Percentiles rank a stretch among this genome's conserved stretches.
Conservation (phyloP, 2,329 filamentous ascomycete genomes). For the Lecanosticta acicola region DNA sequence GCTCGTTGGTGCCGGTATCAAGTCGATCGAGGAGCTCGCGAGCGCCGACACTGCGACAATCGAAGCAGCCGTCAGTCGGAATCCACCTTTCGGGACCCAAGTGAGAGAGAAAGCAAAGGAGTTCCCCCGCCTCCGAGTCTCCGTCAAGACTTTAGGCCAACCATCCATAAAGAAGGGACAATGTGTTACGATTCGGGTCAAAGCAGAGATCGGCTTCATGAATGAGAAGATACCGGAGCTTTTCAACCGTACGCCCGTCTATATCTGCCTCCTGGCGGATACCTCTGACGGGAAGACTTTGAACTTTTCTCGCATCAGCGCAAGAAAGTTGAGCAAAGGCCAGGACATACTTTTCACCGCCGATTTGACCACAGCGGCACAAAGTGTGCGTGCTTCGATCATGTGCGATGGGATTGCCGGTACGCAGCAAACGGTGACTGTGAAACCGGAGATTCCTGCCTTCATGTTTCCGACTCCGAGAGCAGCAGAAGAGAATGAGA, state of each 20-base stretch:
- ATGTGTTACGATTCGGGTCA: slow-evolving; percentile 55
- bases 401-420: slow-evolving; percentile 79
- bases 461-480: slow-evolving; percentile 39
- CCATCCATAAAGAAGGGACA: slow-evolving; percentile 36
- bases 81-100: slow-evolving; percentile 75
- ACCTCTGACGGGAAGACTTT: slow-evolving; percentile 62
- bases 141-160: slow-evolving; percentile 47
- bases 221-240: slow-evolving; percentile 57
- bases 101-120: slow-evolving; percentile 58
- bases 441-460: slow-evolving; percentile 47
- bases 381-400: slow-evolving; percentile 61
- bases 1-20: slow-evolving; percentile 64
- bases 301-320: slow-evolving; percentile 61
- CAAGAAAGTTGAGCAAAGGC: slow-evolving; percentile 58
- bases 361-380: slow-evolving; percentile 49
- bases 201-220: slow-evolving; percentile 62
- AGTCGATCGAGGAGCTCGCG: slow-evolving; percentile 64
- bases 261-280: slow-evolving; percentile 69
- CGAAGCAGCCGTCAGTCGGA: slow-evolving; percentile 68
- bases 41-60: slow-evolving; percentile 63
- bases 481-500: slow-evolving; percentile 6
- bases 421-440: slow-evolving; percentile 49
- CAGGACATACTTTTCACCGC: slow-evolving; percentile 58
- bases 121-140: slow-evolving; percentile 65
- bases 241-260: slow-evolving; percentile 62